Percentiles rank a stretch among this genome's conserved stretches.
Conservation (phyloP, 768 basidiomycete species). For the Pleurotus sapidus region DNA sequence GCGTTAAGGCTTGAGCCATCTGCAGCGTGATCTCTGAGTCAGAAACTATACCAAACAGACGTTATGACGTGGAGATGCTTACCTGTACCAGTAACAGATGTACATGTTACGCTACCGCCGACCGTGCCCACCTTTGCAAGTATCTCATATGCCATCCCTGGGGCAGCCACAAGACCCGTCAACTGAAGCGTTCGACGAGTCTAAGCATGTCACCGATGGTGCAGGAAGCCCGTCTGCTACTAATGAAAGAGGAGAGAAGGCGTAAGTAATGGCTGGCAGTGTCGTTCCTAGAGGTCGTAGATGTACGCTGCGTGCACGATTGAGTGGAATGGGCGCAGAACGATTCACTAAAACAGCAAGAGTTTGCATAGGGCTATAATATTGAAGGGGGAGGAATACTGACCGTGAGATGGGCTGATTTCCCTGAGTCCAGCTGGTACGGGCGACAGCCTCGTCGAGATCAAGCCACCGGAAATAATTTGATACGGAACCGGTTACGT, state of each 20-base stretch:
- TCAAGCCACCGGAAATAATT: conserved; percentile 69
- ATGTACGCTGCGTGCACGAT: conserved; percentile 56
- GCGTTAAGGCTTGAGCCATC: conserved; percentile 31
- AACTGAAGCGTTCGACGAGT: conserved; percentile 53
- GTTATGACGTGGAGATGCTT: too few relatives aligned
- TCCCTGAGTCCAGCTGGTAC: conserved; percentile 59
- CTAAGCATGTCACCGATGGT: conserved; percentile 61
- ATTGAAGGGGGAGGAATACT: background rate
- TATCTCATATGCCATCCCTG: conserved; percentile 74
- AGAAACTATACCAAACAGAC: too few relatives aligned
- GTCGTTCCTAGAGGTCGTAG: conserved; percentile 12
- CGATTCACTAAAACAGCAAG: conserved; percentile 33
- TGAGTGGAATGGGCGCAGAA: conserved; percentile 68
- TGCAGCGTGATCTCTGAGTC: background rate
- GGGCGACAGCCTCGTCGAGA: conserved; percentile 56
- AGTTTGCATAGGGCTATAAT: background rate
- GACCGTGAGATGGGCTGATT: conserved; percentile 49
- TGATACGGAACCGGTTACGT: conserved; percentile 32
- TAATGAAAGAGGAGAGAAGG: conserved; percentile 45
- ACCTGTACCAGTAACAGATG: conserved; percentile 9
- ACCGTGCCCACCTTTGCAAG: conserved; percentile 44
- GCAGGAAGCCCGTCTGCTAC: conserved; percentile 37
- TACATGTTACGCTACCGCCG: conserved; percentile 29
- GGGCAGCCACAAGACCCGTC: conserved; percentile 42
- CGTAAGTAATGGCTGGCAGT: conserved; percentile 42